A percentile compares a stretch with the other conserved stretches of the same genome.
Conservation (phyloP, 345 rosid species). For the Linum usitatissimum region DNA sequence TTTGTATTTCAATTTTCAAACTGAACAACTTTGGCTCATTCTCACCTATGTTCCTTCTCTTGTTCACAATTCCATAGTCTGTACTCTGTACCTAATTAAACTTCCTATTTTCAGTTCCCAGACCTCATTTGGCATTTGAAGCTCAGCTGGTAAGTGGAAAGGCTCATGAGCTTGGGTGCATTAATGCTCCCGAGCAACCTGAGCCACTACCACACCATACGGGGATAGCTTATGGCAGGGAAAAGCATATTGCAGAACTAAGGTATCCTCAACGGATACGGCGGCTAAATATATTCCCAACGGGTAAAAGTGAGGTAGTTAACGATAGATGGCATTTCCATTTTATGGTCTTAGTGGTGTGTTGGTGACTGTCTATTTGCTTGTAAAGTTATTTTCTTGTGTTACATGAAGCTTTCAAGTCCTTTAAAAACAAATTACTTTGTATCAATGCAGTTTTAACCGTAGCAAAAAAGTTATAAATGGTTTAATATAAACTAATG, state of each 20-base stretch:
- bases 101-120: constrained; percentile 53
- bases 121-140: constrained; percentile 94
- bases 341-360: constrained; percentile 1
- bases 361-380: not conserved
- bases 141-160: constrained; percentile 98
- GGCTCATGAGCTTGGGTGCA: constrained; percentile 60
- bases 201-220: constrained; percentile 43
- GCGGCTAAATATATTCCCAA: constrained; percentile 82
- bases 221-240: constrained; percentile 46
- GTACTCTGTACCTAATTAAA: not conserved
- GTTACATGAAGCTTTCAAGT: no score
- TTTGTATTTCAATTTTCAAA: not conserved
- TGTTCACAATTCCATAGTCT: constrained; percentile 1
- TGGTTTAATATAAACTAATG: not conserved
- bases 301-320: constrained; percentile 69
- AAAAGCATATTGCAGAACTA: constrained; percentile 69
- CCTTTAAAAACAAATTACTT: no score
- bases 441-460: no score
- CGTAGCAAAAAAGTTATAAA: no score
- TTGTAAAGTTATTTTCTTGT: not conserved
- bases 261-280: constrained; percentile 84
- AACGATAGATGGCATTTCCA: not conserved
- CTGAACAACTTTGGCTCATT: not conserved
- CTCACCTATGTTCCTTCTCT: not conserved
- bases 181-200: constrained; percentile 73